Base-by-base conservation (phyloP, 805 yeast genomes). In the Starmerella davenportii region DNA sequence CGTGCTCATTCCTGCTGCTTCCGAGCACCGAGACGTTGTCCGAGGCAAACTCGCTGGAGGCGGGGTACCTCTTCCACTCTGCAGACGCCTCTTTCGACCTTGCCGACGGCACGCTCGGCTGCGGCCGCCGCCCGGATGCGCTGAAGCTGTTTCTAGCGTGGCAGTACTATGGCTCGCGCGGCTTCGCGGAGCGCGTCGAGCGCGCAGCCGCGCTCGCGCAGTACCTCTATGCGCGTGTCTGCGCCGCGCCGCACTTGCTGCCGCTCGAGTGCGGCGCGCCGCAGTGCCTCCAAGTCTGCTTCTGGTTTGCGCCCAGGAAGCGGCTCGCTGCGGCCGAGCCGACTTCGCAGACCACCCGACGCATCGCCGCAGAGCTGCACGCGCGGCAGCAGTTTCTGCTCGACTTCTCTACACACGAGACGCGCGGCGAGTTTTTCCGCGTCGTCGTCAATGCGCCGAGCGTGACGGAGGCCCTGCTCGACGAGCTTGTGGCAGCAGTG, bases 41-140 rank as follows among this genome's bases (percentile, higher is more conserved):
- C 47, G 65, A 66, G 35, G 76, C 92, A 13, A 79, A 79, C 62
- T 76, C 92, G 2, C 60, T 81, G 37, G 61, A 66, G 24, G 93
- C 93, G 0, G 90, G 90, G 4, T 81, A 80, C 53, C 59, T 80
- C 32, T 80, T 79, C 66, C 93, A 80, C 52, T 63, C 64, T n/a
- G 54, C 57, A 11, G 77, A 69, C 20, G 45, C 23, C 20, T 63
- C 67, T 55, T 77, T 63, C 51, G 93, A 80, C 48, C 66, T 80
- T 40, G 93, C 87, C 1, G 87, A 79, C 54, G 92, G 90, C 13
- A 81, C 93, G 2, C 75, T 81, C 85, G 93, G 92, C 7, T 80
- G 93, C 54, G 93, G 93, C 13, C 69, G 93, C 48, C 66, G 93
- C 39, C 73, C 90, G 0, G 93, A 81, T 55, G 70, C 87, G 3